These are phyloP conservation scores for Rubroboletus pulcherrimus DNA, from an alignment of 768 basidiomycete genomes.

Conservation along the genomic window DNA sequence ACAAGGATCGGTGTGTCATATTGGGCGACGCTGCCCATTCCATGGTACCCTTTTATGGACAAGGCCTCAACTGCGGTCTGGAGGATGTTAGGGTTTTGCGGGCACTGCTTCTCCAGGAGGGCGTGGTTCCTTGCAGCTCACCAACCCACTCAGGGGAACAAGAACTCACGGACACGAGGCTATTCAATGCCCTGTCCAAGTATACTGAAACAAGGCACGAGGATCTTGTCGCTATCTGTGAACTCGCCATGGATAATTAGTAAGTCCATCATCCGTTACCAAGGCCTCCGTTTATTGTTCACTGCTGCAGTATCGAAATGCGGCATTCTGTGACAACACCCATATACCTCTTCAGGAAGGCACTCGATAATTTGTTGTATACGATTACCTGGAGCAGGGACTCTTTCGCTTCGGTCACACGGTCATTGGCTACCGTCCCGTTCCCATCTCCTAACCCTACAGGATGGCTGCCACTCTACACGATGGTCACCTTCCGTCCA, in stretches of 20 bases:
- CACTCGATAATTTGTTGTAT: conserved; percentile 72
- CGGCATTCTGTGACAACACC: conserved; percentile 85
- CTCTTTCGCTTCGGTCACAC: conserved; percentile 45
- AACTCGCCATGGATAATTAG: conserved; percentile 97
- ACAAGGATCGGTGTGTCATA: conserved; percentile 81
- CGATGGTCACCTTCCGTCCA: conserved; percentile 97
- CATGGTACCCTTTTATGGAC: conserved; percentile 98
- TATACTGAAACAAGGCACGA: conserved; percentile 83
- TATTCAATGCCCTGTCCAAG: conserved; percentile 63
- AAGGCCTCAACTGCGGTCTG: conserved; percentile 95
- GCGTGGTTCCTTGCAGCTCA: conserved; percentile 48
- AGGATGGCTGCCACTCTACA: conserved; percentile 93
- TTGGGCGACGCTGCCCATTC: conserved; percentile 95
- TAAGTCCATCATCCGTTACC: conserved; percentile 45
- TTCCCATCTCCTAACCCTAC: conserved; percentile 57
- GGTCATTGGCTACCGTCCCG: conserved; percentile 45
- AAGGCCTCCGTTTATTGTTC: conserved; percentile 19
- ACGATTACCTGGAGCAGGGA: conserved; percentile 51
- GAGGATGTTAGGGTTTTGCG: conserved; percentile 94
- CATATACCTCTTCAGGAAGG: conserved; percentile 73
- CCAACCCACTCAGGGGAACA: conserved; percentile 28
- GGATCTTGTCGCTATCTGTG: conserved; percentile 86
- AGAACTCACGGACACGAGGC: conserved; percentile 46
- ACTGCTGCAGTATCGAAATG: conserved; percentile 78
- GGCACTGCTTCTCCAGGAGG: conserved; percentile 66